Evolutionary conservation across 2,329 filamentous ascomycete species (phyloP).

Genomic region (Exophiala sp.): DNA sequence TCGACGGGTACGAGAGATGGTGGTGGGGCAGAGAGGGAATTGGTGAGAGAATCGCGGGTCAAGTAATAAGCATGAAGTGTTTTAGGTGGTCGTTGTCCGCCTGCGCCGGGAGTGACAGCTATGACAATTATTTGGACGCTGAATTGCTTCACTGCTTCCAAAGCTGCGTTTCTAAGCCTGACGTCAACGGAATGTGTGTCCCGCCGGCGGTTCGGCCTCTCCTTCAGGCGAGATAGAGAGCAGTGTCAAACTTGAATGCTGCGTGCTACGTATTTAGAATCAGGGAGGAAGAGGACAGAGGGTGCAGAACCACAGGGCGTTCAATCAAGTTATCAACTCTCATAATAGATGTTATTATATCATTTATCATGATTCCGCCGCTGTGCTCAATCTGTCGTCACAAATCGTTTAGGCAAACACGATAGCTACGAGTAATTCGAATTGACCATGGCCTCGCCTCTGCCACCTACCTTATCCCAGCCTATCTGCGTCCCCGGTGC

Average conservation of each 20-base stretch:
- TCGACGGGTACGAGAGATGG: neutral
- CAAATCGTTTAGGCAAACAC: neutral
- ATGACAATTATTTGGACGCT: too few relatives aligned
- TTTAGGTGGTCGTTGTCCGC: neutral
- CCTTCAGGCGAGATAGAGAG: neutral
- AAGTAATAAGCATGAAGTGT: neutral
- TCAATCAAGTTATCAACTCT: neutral
- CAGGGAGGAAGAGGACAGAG: too few relatives aligned
- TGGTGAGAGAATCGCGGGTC: constrained; percentile 1
- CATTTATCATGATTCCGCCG: neutral
- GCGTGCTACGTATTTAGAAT: too few relatives aligned
- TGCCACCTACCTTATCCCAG: too few relatives aligned
- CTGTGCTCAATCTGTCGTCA: neutral
- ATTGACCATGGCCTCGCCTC: neutral
- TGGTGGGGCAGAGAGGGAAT: constrained; percentile 4
- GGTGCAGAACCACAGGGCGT: too few relatives aligned
- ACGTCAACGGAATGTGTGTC: neutral
- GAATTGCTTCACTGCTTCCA: too few relatives aligned
- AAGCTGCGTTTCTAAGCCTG: too few relatives aligned
- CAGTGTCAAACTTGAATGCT: neutral
- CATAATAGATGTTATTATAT: neutral
- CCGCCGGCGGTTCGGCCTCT: neutral
- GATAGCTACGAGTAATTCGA: constrained; percentile 1
- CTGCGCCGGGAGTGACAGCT: neutral
- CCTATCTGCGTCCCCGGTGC: too few relatives aligned